Conservation (phyloP, 2,329 filamentous ascomycete species). For the Gnomoniopsis smithogilvyi region DNA sequence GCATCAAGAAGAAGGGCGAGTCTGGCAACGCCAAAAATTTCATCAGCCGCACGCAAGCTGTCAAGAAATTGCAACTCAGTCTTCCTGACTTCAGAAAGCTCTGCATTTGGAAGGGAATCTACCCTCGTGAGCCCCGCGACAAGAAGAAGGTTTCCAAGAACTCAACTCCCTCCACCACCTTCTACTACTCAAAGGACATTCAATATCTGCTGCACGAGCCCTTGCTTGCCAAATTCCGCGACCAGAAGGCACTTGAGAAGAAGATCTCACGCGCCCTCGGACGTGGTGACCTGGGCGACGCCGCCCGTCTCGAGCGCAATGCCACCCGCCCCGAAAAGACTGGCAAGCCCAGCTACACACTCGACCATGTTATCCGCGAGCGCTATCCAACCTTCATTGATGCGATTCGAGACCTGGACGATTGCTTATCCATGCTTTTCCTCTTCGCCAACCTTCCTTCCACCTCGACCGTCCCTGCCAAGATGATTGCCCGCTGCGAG, state of each 20-base stretch:
- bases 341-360: slow-evolving; percentile 81
- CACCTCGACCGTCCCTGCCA: slow-evolving; percentile 82
- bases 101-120: slow-evolving; percentile 99
- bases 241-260: slow-evolving; percentile 95
- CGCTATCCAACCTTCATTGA: slow-evolving; percentile 97
- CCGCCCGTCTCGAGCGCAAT: slow-evolving; percentile 80
- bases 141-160: slow-evolving; percentile 96
- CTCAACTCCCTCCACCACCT: slow-evolving; percentile 86
- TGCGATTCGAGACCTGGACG: slow-evolving; percentile 89
- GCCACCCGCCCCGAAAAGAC: slow-evolving; percentile 87
- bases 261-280: slow-evolving; percentile 94
- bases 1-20: slow-evolving; percentile 89
- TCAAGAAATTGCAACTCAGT: slow-evolving; percentile 96
- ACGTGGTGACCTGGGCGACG: slow-evolving; percentile 85
- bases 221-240: slow-evolving; percentile 88
- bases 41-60: slow-evolving; percentile 93
- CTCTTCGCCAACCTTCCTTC: slow-evolving; percentile 95
- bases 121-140: slow-evolving; percentile 92
- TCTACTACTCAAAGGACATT: slow-evolving; percentile 90
- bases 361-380: slow-evolving; percentile 97
- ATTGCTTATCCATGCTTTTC: slow-evolving; percentile 95
- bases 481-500: slow-evolving; percentile 95
- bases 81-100: slow-evolving; percentile 95
- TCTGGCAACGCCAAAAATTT: slow-evolving; percentile 96
- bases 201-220: slow-evolving; percentile 98